Percentiles rank a stretch among this genome's conserved stretches.
Conservation (phyloP, 2,329 filamentous ascomycete genomes). For the Pseudomassariella vexata region DNA sequence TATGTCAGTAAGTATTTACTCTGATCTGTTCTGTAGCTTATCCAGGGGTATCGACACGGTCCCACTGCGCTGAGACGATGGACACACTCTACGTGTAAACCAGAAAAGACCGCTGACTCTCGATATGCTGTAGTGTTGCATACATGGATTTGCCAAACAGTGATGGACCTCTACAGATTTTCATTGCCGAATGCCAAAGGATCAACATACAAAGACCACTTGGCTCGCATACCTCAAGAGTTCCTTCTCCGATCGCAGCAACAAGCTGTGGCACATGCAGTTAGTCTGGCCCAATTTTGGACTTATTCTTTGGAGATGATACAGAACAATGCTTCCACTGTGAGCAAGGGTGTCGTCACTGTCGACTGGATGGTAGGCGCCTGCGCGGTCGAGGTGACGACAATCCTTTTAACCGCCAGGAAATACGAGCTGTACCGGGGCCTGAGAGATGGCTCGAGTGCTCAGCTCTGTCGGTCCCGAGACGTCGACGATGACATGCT, state of each 20-base stretch:
- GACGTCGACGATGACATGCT: constrained; percentile 4
- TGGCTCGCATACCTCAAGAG: not conserved
- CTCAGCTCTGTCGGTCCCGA: constrained; percentile 5
- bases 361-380: constrained; percentile 10
- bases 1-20: too few species aligned
- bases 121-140: too few species aligned
- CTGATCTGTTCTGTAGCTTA: too few species aligned
- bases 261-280: constrained; percentile 8
- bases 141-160: constrained; percentile 6
- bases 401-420: constrained; percentile 3
- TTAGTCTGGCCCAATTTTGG: constrained; percentile 8
- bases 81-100: too few species aligned
- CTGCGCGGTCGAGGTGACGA: constrained; percentile 7
- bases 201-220: not conserved
- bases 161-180: constrained; percentile 6
- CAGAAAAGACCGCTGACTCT: too few species aligned
- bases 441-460: constrained; percentile 6
- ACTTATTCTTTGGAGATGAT: constrained; percentile 6
- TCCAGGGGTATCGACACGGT: too few species aligned
- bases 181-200: constrained; percentile 3
- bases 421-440: constrained; percentile 7
- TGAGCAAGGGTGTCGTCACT: constrained; percentile 6
- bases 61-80: too few species aligned
- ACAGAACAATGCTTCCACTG: not conserved
- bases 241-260: constrained; percentile 6